Evolutionary conservation across 108 stramenopile species (phyloP).

Genomic region (Fistulifera solaris): DNA sequence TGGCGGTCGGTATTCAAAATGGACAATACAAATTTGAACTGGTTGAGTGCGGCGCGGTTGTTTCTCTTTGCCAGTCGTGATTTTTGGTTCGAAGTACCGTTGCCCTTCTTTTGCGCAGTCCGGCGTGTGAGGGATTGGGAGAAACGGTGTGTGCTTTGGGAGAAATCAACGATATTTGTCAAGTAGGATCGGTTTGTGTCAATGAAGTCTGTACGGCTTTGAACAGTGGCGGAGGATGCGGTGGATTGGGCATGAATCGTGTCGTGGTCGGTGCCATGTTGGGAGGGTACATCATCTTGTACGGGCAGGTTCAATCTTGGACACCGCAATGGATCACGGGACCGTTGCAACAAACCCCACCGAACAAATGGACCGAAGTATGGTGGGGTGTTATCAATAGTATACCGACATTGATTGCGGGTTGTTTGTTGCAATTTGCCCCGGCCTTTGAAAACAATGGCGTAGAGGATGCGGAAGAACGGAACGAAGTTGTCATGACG

Average conservation of each 20-base stretch:
- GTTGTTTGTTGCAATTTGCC: conserved; percentile 45
- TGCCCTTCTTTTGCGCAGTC: conserved; percentile 87
- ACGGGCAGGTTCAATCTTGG: conserved; percentile 90
- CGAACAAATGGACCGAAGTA: conserved; percentile 80
- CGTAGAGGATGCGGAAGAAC: conserved; percentile 2
- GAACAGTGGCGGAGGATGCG: conserved; percentile 76
- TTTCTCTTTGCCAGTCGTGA: conserved; percentile 91
- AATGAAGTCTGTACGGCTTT: conserved; percentile 43
- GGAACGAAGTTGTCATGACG: conserved; percentile 34
- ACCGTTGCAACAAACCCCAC: conserved; percentile 70
- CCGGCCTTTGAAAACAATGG: conserved; percentile 45
- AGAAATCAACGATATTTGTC: conserved; percentile 29
- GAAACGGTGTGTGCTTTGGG: conserved; percentile 28
- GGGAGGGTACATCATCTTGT: conserved; percentile 90
- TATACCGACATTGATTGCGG: conserved; percentile 51
- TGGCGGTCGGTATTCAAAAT: conserved; percentile 67
- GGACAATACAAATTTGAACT: conserved; percentile 77
- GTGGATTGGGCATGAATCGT: conserved; percentile 59
- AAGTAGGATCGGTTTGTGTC: conserved; percentile 51
- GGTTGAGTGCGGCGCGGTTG: conserved; percentile 74
- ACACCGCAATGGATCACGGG: conserved; percentile 88
- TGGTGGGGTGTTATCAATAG: conserved; percentile 79
- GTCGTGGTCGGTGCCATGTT: conserved; percentile 84
- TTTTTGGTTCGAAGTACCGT: conserved; percentile 94
- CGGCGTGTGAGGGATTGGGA: conserved; percentile 64